A percentile compares a stretch with the other conserved stretches of the same genome.
Evolutionary conservation across 495 filamentous ascomycete species (phyloP).

Genomic region (Neurospora intermedia): DNA sequence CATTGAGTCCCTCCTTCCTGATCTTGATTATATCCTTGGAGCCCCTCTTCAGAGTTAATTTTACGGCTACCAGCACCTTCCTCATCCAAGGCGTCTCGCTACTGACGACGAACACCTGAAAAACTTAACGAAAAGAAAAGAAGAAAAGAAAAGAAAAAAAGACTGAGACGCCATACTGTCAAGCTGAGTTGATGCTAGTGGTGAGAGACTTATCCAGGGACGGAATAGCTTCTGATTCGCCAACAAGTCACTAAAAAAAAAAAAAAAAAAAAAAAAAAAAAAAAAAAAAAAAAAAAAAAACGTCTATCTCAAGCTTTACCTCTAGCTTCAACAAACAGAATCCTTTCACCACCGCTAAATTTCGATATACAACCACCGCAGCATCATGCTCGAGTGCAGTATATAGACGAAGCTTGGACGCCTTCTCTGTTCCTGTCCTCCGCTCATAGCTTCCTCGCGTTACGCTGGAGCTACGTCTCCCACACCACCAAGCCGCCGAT

Average conservation of each 20-base stretch:
- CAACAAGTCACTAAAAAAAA: background rate
- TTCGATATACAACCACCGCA: background rate
- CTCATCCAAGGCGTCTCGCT: background rate
- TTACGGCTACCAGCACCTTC: background rate
- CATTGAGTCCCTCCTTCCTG: background rate
- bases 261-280: background rate
- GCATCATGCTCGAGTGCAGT: background rate
- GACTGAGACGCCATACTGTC: background rate
- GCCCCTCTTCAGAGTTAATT: background rate
- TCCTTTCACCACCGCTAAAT: background rate
- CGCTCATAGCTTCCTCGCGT: background rate
- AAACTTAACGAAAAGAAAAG: background rate
- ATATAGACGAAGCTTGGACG: background rate
- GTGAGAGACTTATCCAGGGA: background rate
- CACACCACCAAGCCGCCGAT: background rate
- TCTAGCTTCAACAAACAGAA: background rate
- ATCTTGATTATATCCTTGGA: background rate
- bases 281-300: background rate
- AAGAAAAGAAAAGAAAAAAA: background rate
- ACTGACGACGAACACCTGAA: background rate
- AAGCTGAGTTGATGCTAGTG: background rate
- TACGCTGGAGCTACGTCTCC: background rate
- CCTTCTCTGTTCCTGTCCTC: background rate
- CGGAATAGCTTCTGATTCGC: background rate
- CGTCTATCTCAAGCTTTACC: background rate